Evolutionary conservation across 2,329 filamentous ascomycete species (phyloP), one percentile per base, ranked within the genome.

Genomic region (Leptosphaerulina australis): DNA sequence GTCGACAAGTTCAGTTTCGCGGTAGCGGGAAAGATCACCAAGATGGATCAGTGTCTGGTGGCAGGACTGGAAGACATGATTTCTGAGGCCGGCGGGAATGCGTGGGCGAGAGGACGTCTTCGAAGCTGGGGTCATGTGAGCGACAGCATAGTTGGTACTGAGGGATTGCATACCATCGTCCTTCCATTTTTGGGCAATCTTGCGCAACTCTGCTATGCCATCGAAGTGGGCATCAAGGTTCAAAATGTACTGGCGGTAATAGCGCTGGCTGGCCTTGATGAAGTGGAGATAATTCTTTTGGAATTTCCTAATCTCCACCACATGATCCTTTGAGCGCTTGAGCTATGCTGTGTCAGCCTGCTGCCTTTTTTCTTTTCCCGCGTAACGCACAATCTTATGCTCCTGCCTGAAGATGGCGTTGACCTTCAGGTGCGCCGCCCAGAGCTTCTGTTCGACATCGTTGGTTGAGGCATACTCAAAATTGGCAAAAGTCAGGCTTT

Each of bases 1-100:
- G 39, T 70, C 67, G 51, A 87, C 85, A 50, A 90, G 78, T 67
- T 93, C 88, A 44, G 80, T 81, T 61, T 85, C 84, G 53, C 92
- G 87, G 74, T 97, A 99, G 56, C 94, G 86, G 39, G 90, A 90
- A 37, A 99, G 80, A 70, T 99, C 94, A 25, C 94, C 94, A 8
- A 97, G 83, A 59, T 88, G 90, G 52, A 97, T 87, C 46, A 97
- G 79, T 4, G 89, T 91, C 47, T 86, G 83, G 74, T 96, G 88
- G 69, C 90, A 96, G 3, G 90, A 91, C 47, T 80, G 76, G 30
- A 90, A 77, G 48, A 95, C 82, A 56, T 80, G 75, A n/a, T 76
- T 71, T 52, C 81, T 80, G 40, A 90, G 80, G 68, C 35, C 78
- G 63, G 33, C 80, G 71, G 48, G 79, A 73, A 58, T 66, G 55